Evolutionary conservation across 495 filamentous ascomycete genomes (phyloP).

Genomic region (Amniculicola lignicola): DNA sequence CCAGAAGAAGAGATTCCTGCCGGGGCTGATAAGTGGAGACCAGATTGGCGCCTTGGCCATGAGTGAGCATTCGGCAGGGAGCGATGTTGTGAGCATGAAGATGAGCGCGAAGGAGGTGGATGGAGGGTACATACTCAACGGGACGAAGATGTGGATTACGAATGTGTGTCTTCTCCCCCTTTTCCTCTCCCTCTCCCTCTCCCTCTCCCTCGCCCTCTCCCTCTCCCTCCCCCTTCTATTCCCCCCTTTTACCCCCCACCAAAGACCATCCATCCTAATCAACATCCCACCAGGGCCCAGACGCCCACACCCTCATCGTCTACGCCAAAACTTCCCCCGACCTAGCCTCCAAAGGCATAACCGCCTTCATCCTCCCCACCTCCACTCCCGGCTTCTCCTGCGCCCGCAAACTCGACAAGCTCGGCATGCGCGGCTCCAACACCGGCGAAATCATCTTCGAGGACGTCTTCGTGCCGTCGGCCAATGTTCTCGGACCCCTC

Average conservation of each 20-base stretch:
- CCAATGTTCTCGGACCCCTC: conserved; percentile 75
- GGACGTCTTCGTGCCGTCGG: conserved; percentile 80
- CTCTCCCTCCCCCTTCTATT: too few species aligned
- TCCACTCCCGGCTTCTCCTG: conserved; percentile 73
- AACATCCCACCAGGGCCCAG: conserved; percentile 63
- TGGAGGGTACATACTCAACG: conserved; percentile 81
- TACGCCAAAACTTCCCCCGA: conserved; percentile 92
- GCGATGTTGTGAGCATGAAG: conserved; percentile 95
- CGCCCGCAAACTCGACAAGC: conserved; percentile 91
- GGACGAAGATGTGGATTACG: conserved; percentile 99
- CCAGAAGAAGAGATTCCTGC: conserved; percentile 79
- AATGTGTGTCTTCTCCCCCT: conserved; percentile 60
- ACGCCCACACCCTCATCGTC: conserved; percentile 83
- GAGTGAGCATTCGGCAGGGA: conserved; percentile 88
- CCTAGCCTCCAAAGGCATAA: conserved; percentile 84
- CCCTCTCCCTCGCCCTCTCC: not conserved
- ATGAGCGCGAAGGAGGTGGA: conserved; percentile 74
- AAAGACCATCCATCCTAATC: too few species aligned
- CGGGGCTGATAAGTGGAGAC: conserved; percentile 75
- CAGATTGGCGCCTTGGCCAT: conserved; percentile 90
- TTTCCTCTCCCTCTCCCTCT: not conserved
- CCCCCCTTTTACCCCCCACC: too few species aligned
- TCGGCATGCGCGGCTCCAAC: conserved; percentile 96
- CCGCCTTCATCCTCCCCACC: conserved; percentile 86
- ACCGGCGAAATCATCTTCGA: conserved; percentile 94